Evolutionary conservation across 345 rosid genomes (phyloP).

Genomic region (Sonneratia caseolaris): DNA sequence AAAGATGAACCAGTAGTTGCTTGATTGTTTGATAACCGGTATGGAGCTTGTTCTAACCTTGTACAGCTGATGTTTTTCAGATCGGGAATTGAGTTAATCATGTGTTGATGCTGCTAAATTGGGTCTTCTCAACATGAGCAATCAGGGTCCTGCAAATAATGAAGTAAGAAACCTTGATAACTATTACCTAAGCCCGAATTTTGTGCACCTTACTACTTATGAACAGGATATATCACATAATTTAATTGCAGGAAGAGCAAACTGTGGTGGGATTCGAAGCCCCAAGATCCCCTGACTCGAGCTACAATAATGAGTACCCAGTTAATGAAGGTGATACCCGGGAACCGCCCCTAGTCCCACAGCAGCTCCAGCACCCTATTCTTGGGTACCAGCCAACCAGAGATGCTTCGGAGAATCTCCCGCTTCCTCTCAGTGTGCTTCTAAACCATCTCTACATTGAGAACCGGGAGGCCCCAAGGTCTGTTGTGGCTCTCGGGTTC

Average conservation of each 20-base stretch:
- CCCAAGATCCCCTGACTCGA: constrained; percentile 82
- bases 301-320: constrained; percentile 64
- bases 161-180: not conserved
- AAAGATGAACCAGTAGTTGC: not conserved
- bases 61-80: not conserved
- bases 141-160: not conserved
- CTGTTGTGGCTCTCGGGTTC: constrained; percentile 89
- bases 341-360: constrained; percentile 79
- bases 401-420: constrained; percentile 37
- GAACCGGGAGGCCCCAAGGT: constrained; percentile 68
- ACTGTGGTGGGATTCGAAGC: constrained; percentile 86
- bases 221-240: constrained; percentile 1
- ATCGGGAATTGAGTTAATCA: not conserved
- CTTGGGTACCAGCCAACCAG: constrained; percentile 43
- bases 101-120: not conserved
- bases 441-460: constrained; percentile 95
- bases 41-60: not conserved
- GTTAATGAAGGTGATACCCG: constrained; percentile 67
- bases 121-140: not conserved
- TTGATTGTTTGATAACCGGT: not conserved
- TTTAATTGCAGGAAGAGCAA: constrained; percentile 50
- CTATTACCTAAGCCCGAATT: not conserved
- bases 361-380: constrained; percentile 61
- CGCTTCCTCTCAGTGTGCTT: constrained; percentile 49
- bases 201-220: not conserved